Base-by-base conservation (phyloP, 2,329 filamentous ascomycete species). In the Atkinsonella hypoxylon region DNA sequence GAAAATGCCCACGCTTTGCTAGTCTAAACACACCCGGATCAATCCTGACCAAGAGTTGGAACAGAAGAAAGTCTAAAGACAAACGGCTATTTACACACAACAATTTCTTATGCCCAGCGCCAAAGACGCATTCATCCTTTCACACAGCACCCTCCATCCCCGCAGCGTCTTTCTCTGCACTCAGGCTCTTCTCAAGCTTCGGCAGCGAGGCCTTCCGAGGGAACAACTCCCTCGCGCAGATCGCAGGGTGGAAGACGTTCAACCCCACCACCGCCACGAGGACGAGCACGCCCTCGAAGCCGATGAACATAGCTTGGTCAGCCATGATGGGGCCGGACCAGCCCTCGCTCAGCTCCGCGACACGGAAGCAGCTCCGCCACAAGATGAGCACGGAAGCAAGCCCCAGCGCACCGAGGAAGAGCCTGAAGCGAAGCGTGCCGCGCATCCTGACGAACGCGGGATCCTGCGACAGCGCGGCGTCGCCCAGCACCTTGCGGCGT, bases 321-420 rank as follows among this genome's bases (percentile, higher is more conserved):
- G 60, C 64, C 61, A 83, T 82, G 57, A 87, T 63, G 20, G 71
- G 64, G 0, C 82, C 81, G 3, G 60, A 64, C 76, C 81, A 88
- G 1, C 83, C 83, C 48, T 76, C 70, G 55, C 74, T 77, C 55
- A 87, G 66, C 71, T 87, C 83, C 0, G 77, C 78, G 20, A 85
- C 77, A 50, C 84, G 76, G 64, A 81, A 87, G 41, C 81, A 75
- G 55, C 76, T 81, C 9, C 84, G 72, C 58, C 78, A 77, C 54
- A 86, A 77, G 58, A 87, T 80, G 57, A 73, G 75, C 12, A 84
- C 48, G n/a, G 81, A 82, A 2, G 80, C 73, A 2, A 83, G 62
- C 1, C 67, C 61, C 17, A 85, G 69, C 11, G 75, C 77, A n/a
- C 58, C 59, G 5, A 81, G 62, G 62, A 83, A 84, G 12, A 69